Evolutionary conservation across 1,284 basidiomycete species (phyloP).

Genomic region (Irpex sp.): DNA sequence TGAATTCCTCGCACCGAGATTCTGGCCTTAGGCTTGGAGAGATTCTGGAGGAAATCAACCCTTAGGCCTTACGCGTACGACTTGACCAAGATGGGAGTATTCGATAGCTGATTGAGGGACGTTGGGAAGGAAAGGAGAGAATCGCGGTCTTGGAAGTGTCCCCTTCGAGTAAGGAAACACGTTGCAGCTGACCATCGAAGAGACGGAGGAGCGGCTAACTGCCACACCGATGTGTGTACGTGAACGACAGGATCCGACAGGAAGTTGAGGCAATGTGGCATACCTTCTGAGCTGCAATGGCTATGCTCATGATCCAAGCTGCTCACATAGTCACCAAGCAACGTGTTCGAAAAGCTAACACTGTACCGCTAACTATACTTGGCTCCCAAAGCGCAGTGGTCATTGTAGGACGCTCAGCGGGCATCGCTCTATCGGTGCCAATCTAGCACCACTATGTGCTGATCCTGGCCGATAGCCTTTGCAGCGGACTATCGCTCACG

Average conservation of each 20-base stretch:
- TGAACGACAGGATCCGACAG: neutral
- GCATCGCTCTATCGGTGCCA: neutral
- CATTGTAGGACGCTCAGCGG: too few species aligned
- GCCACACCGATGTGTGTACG: neutral
- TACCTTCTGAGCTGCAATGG: neutral
- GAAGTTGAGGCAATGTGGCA: neutral
- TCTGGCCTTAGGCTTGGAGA: neutral
- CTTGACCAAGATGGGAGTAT: neutral
- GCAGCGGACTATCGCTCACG: neutral
- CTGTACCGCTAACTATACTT: neutral
- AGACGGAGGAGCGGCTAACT: neutral
- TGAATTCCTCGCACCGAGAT: neutral
- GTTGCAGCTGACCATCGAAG: neutral
- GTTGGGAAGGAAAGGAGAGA: neutral
- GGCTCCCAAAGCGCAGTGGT: too few species aligned
- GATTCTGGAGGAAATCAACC: neutral
- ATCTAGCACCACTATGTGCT: neutral
- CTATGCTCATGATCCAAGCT: neutral
- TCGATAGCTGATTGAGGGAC: neutral
- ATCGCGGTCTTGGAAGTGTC: neutral
- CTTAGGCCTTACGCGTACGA: too few species aligned
- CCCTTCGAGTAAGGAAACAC: neutral
- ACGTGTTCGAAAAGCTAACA: neutral
- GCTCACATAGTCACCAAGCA: neutral
- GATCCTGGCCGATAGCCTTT: neutral